Evolutionary conservation across 257 asterid genomes (phyloP), one percentile per base, ranked within the genome.

Genomic region (Nicotiana noctiflora): DNA sequence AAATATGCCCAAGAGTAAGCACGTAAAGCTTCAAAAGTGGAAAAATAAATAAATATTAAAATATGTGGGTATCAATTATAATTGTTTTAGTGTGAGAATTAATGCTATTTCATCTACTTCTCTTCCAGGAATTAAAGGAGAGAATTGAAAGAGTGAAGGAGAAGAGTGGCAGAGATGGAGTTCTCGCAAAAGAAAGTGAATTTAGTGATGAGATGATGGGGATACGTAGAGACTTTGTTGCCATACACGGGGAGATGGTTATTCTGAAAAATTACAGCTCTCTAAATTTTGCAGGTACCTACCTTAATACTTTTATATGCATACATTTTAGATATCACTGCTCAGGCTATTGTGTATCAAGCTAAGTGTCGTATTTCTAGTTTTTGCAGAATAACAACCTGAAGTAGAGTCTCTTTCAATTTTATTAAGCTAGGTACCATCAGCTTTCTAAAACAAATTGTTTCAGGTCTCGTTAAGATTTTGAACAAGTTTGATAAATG

Each of bases 231-330:
- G 97, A 94, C 86, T 90, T 91, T 65, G 98, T 96, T 32, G 80
- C 91, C 67, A 94, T 94, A 79, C 99, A 94, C 61, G 98, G 99
- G 17, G 97, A 96, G 87, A 94, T 94, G 98, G 89, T 96, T 83
- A 97, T 96, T 81, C 93, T 96, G 3, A 90, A 94, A 84, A 92
- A 88, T 83, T 96, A 94, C 85, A 92, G 99, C 91, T 90, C 97
- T 82, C 90, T 96, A 53, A 96, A 96, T 88, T 90, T 94, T 88
- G 97, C 97, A 83, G 99, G 99, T 93, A 86, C 81, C 61, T 21
- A n/a, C n/a, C n/a, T 23, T 14, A 23, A 64, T 61, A 25, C 84
- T 70, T 75, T 82, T 80, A 76, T 3, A 49, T 7, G 61, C 61
- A 44, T 70, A 40, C 51, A 31, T 51, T 82, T 77, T 31, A 13